Evolutionary conservation across 208 protist species (phyloP).

Genomic region (Angomonas ambiguus): DNA sequence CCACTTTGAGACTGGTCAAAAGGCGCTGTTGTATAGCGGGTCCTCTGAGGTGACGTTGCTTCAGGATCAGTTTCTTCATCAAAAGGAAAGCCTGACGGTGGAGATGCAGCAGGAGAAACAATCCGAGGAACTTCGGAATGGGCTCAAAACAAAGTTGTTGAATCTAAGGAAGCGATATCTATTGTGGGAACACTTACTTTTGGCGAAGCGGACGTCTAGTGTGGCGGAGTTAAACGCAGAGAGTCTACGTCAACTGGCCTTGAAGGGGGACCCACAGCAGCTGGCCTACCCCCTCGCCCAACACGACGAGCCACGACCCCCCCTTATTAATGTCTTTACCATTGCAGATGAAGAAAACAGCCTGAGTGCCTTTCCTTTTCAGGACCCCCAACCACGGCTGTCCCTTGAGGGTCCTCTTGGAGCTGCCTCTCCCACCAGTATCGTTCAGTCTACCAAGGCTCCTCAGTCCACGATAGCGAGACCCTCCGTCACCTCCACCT

Average conservation of each 20-base stretch:
- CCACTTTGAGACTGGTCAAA: conserved; percentile 66
- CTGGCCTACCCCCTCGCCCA: not conserved
- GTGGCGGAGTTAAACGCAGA: not conserved
- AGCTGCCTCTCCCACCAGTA: not conserved
- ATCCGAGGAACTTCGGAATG: conserved; percentile 35
- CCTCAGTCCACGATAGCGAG: not conserved
- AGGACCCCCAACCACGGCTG: not conserved
- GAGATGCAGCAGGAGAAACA: conserved; percentile 64
- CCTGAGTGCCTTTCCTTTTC: not conserved
- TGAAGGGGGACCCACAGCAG: not conserved
- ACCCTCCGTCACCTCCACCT: not conserved
- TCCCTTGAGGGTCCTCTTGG: not conserved
- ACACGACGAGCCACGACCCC: not conserved
- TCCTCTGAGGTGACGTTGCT: conserved; percentile 58
- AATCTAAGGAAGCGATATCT: conserved; percentile 27
- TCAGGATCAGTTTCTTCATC: conserved; percentile 63
- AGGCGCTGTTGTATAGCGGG: conserved; percentile 51
- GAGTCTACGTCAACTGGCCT: not conserved
- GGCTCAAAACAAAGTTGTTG: conserved; percentile 28
- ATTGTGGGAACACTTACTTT: conserved; percentile 47
- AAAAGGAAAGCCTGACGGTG: conserved; percentile 63
- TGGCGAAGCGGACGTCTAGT: conserved; percentile 15
- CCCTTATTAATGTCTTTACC: not conserved
- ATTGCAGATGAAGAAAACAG: not conserved
- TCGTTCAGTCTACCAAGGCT: not conserved